These are phyloP conservation scores for Penicillium sp. DNA, from an alignment of 2,329 filamentous ascomycete genomes.

Conservation along the genomic window DNA sequence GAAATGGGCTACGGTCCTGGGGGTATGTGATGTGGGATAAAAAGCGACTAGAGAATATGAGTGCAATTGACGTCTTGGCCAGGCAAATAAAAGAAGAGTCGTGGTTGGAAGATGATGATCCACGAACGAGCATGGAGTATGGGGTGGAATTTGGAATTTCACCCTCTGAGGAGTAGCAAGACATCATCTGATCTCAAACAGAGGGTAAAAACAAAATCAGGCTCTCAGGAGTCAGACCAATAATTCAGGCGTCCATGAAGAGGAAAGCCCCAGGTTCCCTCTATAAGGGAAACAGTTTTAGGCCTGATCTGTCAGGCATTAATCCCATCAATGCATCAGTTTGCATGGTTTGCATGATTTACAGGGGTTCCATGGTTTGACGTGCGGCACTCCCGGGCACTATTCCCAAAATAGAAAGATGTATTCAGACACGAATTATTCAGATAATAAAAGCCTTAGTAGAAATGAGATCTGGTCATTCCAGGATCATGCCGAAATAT, in stretches of 20 bases:
- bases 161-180: too few relatives aligned
- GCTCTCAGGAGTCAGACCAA: too few relatives aligned
- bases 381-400: neutral
- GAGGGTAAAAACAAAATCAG: too few relatives aligned
- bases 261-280: too few relatives aligned
- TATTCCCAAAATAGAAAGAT: neutral
- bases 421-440: neutral
- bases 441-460: neutral
- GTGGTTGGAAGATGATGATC: too few relatives aligned
- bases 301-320: neutral
- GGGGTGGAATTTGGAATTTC: too few relatives aligned
- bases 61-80: neutral
- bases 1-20: neutral
- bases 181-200: too few relatives aligned
- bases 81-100: neutral
- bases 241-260: too few relatives aligned
- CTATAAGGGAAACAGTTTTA: neutral
- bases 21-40: neutral
- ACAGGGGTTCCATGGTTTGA: neutral
- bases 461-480: neutral
- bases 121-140: too few relatives aligned
- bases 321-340: neutral
- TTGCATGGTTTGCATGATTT: neutral
- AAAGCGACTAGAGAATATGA: neutral
- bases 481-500: neutral